These are phyloP conservation scores for Nyssa sinensis DNA, from an alignment of 148 eudicot species.

Conservation along the genomic window DNA sequence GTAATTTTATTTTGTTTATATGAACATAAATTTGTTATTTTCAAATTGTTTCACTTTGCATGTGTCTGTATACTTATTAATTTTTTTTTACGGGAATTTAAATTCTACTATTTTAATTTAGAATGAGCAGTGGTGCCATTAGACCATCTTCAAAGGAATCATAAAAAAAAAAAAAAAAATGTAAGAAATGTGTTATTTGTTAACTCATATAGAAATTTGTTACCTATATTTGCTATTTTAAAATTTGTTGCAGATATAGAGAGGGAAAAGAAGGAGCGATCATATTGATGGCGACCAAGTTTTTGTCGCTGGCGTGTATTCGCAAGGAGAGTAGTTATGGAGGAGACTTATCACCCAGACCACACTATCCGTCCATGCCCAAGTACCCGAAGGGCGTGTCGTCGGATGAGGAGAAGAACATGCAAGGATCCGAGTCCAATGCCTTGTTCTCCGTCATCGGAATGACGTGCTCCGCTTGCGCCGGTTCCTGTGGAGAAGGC, in stretches of 20 bases:
- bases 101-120: too few relatives aligned
- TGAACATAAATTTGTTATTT: too few relatives aligned
- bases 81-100: too few relatives aligned
- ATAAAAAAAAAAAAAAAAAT: too few relatives aligned
- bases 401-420: slow-evolving; percentile 24
- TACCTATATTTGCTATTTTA: too few relatives aligned
- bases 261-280: slow-evolving; percentile 1
- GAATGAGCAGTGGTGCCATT: too few relatives aligned
- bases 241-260: background rate
- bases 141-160: too few relatives aligned
- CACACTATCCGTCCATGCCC: slow-evolving; percentile 83
- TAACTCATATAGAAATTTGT: too few relatives aligned
- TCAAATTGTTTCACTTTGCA: too few relatives aligned
- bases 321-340: slow-evolving; percentile 28
- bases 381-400: slow-evolving; percentile 66
- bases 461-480: slow-evolving; percentile 93
- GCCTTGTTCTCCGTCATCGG: slow-evolving; percentile 66
- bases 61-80: too few relatives aligned
- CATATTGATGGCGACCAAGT: slow-evolving; percentile 33
- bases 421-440: slow-evolving; percentile 42
- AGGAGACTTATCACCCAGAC: slow-evolving; percentile 45
- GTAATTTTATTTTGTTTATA: too few relatives aligned
- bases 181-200: too few relatives aligned
- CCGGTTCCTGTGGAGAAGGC: slow-evolving; percentile 85
- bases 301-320: slow-evolving; percentile 48